Evolutionary conservation across 208 protist species (phyloP), one percentile per base, ranked within the genome.

Genomic region (Crithidia brevicula): DNA sequence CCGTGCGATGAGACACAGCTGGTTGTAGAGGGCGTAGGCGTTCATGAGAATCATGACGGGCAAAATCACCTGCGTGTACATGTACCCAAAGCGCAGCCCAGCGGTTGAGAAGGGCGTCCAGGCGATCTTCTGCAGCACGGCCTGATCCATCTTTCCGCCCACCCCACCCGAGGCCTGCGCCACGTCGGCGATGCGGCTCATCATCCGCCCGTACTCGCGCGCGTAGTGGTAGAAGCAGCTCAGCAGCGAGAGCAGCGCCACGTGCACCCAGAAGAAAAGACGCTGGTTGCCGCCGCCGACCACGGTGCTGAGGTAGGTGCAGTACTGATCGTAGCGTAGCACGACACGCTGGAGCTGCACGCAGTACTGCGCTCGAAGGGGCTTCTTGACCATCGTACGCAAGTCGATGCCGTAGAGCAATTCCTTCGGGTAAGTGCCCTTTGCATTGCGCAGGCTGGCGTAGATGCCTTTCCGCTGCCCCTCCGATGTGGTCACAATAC

Each of bases 281-380:
- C 78, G 70, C 58, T 96, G 86, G 57, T 96, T 97, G 36, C 82
- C 67, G 4, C 77, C 90, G 18, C 91, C 93, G 69, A 97, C 85
- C 46, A 67, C 51, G 56, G 73, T 91, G 60, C 67, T 61, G 2
- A 92, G 40, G 70, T 86, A 91, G 20, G 66, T 28, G 49, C 85
- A 92, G 72, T 89, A 95, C 51, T 94, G 89, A 46, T 97, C 86
- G 65, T 83, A 94, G 45, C 89, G 81, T 1, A 86, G 74, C 23
- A 97, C 84, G 30, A 86, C 70, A 42, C 81, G 68, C 47, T 81
- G 61, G 22, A 77, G 53, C 23, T 86, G 77, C 13, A 63, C 53
- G 60, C 89, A 96, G 70, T 74, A 78, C 77, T 96, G 91, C 3
- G 93, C 82, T 5, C 89, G 86, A 18, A 94, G 64, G 8, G 93